Evolutionary conservation across 305 asterid species (phyloP).

Genomic region (Stenogyne calaminthoides): DNA sequence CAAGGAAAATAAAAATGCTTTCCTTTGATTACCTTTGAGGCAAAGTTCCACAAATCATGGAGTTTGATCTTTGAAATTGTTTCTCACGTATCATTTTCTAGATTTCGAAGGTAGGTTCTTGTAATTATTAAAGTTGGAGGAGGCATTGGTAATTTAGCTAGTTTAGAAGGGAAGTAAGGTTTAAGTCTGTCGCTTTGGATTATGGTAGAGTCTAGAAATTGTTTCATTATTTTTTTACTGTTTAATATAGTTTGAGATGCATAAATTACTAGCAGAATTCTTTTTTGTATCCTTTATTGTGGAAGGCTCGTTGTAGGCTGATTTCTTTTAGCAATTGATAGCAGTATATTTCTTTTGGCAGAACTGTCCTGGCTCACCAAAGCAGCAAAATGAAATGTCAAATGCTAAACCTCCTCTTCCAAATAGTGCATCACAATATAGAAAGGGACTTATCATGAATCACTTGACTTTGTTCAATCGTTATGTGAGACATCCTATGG

Average conservation of each 20-base stretch:
- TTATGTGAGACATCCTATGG: conserved; percentile 95
- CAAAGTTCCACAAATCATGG: background rate
- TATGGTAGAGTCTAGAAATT: conserved; percentile 8
- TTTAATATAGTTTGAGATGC: background rate
- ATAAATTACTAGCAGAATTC: conserved; percentile 12
- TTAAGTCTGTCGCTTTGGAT: conserved; percentile 15
- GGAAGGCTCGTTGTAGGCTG: conserved; percentile 22
- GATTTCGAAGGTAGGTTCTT: background rate
- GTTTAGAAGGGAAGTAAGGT: background rate
- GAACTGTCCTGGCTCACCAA: conserved; percentile 83
- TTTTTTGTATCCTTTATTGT: background rate
- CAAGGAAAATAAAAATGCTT: background rate
- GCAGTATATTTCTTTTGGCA: conserved; percentile 47
- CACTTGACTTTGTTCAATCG: conserved; percentile 91
- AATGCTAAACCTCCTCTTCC: conserved; percentile 95
- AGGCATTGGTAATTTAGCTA: background rate
- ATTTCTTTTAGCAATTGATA: conserved; percentile 25
- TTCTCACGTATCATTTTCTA: background rate
- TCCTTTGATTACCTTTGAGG: conserved; percentile 21
- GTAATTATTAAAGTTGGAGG: background rate
- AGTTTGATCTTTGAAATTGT: conserved; percentile 3
- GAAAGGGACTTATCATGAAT: conserved; percentile 95
- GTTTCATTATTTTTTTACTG: background rate
- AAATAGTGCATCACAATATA: conserved; percentile 71
- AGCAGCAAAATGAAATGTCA: conserved; percentile 59